Evolutionary conservation across 148 eudicot species (phyloP), one percentile per base, ranked within the genome.

Genomic region (Fagopyrum tataricum): DNA sequence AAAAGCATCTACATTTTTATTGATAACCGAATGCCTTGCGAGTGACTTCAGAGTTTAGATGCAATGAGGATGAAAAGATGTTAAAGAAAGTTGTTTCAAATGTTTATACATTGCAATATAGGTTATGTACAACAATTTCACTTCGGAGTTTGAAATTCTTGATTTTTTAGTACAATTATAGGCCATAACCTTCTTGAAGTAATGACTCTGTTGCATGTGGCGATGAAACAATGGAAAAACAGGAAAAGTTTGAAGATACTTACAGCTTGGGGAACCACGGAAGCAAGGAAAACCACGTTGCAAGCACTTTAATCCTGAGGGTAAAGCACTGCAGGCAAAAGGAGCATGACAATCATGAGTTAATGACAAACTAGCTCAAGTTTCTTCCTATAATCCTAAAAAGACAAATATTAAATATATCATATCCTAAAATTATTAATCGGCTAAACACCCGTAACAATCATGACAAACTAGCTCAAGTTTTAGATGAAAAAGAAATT

Each of bases 241-340:
- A 15, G 8, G 41, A 72, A 72, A 44, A 7, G 18, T 37, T 18
- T 40, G 17, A 31, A 18, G 15, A 73, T 68, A 80, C 84, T 73
- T 74, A 85, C 88, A 82, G 52, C 17, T 47, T 44, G 85, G 85
- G n/a, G 78, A 52, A 21, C 71, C 82, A 41, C 79, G 77, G 59
- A 12, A 1, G 79, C 88, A 85, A 0, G 86, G 81, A 20, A 82
- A 85, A 74, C 76, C 77, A 11, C 77, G 26, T 44, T 85, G 86
- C 42, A 85, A 79, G 68, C 88, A 82, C 43, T 67, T 75, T 52
- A 82, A 67, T 72, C 81, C 84, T 13, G 72, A 68, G 1, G 72
- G 72, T 42, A 68, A 42, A 18, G 26, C 72, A n/a, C 72, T 68
- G 72, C 48, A 68, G 39, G 15, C 15, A 61, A 61, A 41, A 26